Conservation (phyloP, 2,329 filamentous ascomycete genomes). For the Aspergillus unguis region DNA sequence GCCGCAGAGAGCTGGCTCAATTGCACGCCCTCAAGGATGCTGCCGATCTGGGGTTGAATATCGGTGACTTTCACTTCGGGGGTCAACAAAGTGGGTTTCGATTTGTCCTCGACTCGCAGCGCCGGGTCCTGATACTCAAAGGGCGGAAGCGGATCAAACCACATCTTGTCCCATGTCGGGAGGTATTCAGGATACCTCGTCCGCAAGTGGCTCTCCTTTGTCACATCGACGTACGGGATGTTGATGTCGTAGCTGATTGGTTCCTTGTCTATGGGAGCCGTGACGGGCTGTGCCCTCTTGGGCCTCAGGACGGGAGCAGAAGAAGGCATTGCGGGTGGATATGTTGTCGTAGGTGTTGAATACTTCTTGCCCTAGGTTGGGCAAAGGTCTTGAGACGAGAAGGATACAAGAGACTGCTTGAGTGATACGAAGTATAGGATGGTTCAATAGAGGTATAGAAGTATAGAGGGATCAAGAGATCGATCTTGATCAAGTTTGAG, state of each 20-base stretch:
- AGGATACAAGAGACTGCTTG: constrained; percentile 2
- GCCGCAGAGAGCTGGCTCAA: constrained; percentile 46
- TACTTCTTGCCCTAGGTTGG: background rate
- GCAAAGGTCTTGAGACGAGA: background rate
- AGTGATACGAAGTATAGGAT: constrained; percentile 5
- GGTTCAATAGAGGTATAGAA: background rate
- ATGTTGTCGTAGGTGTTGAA: background rate
- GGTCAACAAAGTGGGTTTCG: constrained; percentile 37
- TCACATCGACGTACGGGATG: constrained; percentile 46
- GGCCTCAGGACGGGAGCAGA: constrained; percentile 30
- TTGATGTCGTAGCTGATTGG: constrained; percentile 49
- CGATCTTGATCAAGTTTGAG: background rate
- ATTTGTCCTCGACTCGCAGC: constrained; percentile 41
- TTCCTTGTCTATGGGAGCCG: constrained; percentile 27
- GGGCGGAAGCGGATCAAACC: constrained; percentile 45
- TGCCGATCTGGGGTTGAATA: constrained; percentile 45
- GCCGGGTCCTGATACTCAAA: constrained; percentile 49
- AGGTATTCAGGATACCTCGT: constrained; percentile 47
- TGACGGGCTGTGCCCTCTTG: constrained; percentile 23
- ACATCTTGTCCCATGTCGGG: constrained; percentile 47
- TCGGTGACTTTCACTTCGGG: constrained; percentile 33
- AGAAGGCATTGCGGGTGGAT: constrained; percentile 28
- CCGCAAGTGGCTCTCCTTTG: constrained; percentile 35
- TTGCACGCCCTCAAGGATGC: constrained; percentile 45
- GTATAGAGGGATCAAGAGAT: background rate